phyloP scores from a whole-genome alignment of 1,284 basidiomycete genomes.

The Dichomitus squalens region DNA sequence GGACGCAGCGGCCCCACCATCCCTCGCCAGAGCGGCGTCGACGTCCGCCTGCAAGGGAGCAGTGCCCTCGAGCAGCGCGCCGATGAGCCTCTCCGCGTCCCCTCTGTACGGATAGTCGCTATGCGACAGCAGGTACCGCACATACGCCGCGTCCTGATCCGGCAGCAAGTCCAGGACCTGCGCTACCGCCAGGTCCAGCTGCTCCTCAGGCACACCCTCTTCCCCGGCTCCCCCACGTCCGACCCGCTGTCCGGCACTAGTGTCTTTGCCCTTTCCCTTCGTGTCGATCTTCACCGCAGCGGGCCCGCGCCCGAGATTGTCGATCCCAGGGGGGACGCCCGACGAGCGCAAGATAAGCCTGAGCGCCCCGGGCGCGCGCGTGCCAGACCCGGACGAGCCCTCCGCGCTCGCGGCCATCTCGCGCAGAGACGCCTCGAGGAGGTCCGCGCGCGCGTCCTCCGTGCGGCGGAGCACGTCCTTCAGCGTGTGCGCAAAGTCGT shows the following conservation, averaged over 20 bases:
- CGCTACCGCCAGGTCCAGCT: slow-evolving; percentile 55
- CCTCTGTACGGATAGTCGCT: slow-evolving; percentile 49
- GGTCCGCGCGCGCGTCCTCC: slow-evolving; percentile 58
- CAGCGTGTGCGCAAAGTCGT: slow-evolving; percentile 56
- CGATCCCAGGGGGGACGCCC: slow-evolving; percentile 51
- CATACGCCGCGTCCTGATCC: slow-evolving; percentile 53
- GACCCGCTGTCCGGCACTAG: slow-evolving; percentile 31
- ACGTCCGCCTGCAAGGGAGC: slow-evolving; percentile 50
- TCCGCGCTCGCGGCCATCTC: slow-evolving; percentile 34
- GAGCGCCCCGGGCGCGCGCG: slow-evolving; percentile 54
- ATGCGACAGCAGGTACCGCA: slow-evolving; percentile 56
- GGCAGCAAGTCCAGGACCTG: slow-evolving; percentile 77
- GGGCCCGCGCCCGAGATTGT: slow-evolving; percentile 37
- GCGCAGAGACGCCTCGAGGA: slow-evolving; percentile 53
- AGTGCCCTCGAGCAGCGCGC: slow-evolving; percentile 71
- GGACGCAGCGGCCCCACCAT: neutral
- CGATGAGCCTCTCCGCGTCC: slow-evolving; percentile 61
- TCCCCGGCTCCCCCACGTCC: neutral
- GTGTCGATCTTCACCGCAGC: slow-evolving; percentile 15
- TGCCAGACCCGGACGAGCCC: slow-evolving; percentile 33
- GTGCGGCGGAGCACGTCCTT: slow-evolving; percentile 46
- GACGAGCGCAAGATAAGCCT: slow-evolving; percentile 63
- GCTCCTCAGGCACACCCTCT: slow-evolving; percentile 5
- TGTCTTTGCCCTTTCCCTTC: slow-evolving; percentile 47
- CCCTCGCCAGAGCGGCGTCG: slow-evolving; percentile 19